Percentiles rank a stretch among this genome's conserved stretches.
Evolutionary conservation across 1,284 basidiomycete genomes (phyloP).

Genomic region (Leccinum griseonigrum): DNA sequence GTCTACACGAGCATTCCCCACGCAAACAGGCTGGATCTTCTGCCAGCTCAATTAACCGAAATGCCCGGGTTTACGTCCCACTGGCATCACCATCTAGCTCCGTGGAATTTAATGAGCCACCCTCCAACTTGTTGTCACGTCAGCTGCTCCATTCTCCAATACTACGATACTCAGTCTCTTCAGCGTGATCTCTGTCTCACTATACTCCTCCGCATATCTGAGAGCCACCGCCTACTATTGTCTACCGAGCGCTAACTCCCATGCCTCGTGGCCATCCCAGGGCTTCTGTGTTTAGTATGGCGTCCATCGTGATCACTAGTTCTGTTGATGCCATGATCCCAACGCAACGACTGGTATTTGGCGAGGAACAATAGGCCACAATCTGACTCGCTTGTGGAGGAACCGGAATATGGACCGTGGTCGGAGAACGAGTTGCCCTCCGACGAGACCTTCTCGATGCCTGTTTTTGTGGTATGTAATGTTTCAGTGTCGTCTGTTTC

Average conservation of each 20-base stretch:
- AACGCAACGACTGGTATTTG: constrained; percentile 21
- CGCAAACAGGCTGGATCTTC: constrained; percentile 15
- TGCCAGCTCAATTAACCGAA: constrained; percentile 19
- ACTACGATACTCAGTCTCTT: background rate
- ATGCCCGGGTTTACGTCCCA: constrained; percentile 20
- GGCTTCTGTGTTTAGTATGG: constrained; percentile 55
- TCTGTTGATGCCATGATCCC: constrained; percentile 54
- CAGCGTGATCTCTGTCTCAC: constrained; percentile 20
- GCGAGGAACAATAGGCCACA: constrained; percentile 5
- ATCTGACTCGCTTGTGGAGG: constrained; percentile 18
- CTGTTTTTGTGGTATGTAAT: constrained; percentile 44
- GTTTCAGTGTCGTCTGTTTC: background rate
- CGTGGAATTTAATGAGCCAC: constrained; percentile 7
- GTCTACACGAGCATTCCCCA: background rate
- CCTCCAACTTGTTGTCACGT: constrained; percentile 5
- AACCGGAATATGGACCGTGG: constrained; percentile 35
- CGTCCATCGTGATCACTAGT: constrained; percentile 54
- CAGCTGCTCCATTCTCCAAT: background rate
- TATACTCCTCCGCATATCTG: constrained; percentile 8
- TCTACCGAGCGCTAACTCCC: constrained; percentile 36
- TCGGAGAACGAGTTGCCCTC: constrained; percentile 21
- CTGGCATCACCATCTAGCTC: constrained; percentile 1
- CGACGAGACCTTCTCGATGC: constrained; percentile 47
- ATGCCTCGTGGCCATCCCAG: constrained; percentile 34
- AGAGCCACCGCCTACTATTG: constrained; percentile 33